phyloP scores from a whole-genome alignment of 192 early-diverging fungal species.

The Phlyctochytrium arcticum region DNA sequence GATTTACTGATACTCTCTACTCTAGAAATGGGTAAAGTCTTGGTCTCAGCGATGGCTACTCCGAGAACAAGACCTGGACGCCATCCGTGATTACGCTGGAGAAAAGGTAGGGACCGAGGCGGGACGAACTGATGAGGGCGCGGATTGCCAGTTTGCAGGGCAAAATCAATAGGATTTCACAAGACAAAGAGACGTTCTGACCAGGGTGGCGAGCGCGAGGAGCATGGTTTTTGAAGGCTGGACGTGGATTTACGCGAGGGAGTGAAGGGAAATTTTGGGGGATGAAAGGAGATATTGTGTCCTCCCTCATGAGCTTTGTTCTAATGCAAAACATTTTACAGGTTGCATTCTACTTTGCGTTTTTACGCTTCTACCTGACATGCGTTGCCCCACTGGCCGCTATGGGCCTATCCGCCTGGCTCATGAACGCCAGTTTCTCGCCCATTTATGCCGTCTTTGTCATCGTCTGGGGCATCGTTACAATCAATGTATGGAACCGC shows the following conservation, averaged over 20 bases:
- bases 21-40: conserved; percentile 68
- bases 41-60: conserved; percentile 83
- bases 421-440: conserved; percentile 52
- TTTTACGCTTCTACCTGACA: conserved; percentile 82
- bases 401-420: conserved; percentile 59
- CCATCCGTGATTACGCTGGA: conserved; percentile 78
- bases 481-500: conserved; percentile 80
- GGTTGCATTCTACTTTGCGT: conserved; percentile 93
- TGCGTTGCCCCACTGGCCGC: conserved; percentile 68
- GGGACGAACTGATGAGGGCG: too few species aligned
- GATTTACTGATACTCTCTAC: background rate
- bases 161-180: too few species aligned
- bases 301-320: too few species aligned
- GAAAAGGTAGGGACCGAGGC: too few species aligned
- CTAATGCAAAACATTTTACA: too few species aligned
- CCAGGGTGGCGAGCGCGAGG: too few species aligned
- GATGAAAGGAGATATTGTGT: too few species aligned
- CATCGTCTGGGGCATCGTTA: conserved; percentile 46
- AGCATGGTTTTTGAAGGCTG: too few species aligned
- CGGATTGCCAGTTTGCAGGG: too few species aligned
- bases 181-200: too few species aligned
- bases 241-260: too few species aligned
- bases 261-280: too few species aligned
- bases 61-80: conserved; percentile 62
- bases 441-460: conserved; percentile 62